Evolutionary conservation across 352 stramenopile genomes (phyloP).

Genomic region (Phytophthora pluvialis): DNA sequence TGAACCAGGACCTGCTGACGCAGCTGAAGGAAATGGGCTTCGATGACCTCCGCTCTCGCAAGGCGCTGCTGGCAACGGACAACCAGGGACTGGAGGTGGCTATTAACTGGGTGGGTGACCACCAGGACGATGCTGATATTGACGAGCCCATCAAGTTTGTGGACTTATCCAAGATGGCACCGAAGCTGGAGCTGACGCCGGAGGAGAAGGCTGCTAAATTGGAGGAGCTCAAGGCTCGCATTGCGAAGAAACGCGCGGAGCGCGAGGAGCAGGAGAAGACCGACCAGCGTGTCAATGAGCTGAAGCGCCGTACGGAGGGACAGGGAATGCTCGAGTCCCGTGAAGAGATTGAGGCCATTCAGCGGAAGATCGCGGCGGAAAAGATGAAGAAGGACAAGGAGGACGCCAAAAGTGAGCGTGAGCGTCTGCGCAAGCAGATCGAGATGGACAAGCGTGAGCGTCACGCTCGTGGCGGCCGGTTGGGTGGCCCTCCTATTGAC

Average conservation of each 20-base stretch:
- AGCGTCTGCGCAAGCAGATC: slow-evolving; percentile 88
- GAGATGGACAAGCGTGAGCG: slow-evolving; percentile 93
- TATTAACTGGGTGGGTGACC: slow-evolving; percentile 89
- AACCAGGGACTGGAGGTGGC: slow-evolving; percentile 74
- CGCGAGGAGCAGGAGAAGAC: slow-evolving; percentile 83
- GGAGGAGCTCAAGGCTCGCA: slow-evolving; percentile 78
- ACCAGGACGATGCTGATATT: slow-evolving; percentile 90
- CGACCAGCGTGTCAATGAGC: slow-evolving; percentile 73
- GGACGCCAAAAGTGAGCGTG: slow-evolving; percentile 88
- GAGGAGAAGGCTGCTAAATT: slow-evolving; percentile 92
- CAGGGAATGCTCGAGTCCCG: slow-evolving; percentile 76
- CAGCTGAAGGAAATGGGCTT: slow-evolving; percentile 91
- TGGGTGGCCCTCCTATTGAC: slow-evolving; percentile 75
- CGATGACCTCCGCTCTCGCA: slow-evolving; percentile 74
- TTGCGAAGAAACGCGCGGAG: slow-evolving; percentile 78
- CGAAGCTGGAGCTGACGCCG: slow-evolving; percentile 67
- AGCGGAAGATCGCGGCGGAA: slow-evolving; percentile 79
- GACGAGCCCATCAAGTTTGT: slow-evolving; percentile 90
- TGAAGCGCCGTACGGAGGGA: slow-evolving; percentile 76
- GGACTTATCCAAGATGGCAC: slow-evolving; percentile 54
- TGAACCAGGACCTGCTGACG: slow-evolving; percentile 73
- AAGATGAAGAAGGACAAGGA: slow-evolving; percentile 91
- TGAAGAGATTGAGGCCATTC: slow-evolving; percentile 86
- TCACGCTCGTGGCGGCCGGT: slow-evolving; percentile 79
- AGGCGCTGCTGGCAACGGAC: slow-evolving; percentile 85